Evolutionary conservation across 2,329 filamentous ascomycete genomes (phyloP).

Genomic region (Chrysoporthe austroafricana): DNA sequence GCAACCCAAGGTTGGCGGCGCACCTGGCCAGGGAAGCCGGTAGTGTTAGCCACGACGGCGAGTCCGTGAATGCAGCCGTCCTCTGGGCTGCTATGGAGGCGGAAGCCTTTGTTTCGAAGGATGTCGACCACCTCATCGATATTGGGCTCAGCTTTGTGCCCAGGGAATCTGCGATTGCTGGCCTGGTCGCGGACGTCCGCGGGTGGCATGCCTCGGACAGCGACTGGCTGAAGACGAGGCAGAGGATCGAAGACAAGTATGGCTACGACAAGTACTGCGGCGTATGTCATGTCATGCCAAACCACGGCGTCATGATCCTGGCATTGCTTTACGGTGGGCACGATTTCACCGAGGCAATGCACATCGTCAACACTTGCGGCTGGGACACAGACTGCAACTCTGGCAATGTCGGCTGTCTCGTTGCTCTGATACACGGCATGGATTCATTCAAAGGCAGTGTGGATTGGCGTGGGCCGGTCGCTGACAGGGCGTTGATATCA

Average conservation of each 20-base stretch:
- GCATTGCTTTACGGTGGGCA: conserved; percentile 37
- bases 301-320: conserved; percentile 42
- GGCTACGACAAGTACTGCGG: conserved; percentile 40
- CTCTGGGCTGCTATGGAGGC: conserved; percentile 46
- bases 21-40: conserved; percentile 39
- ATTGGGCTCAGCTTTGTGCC: conserved; percentile 37
- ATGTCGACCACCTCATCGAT: conserved; percentile 40
- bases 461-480: conserved; percentile 42
- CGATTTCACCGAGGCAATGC: conserved; percentile 40
- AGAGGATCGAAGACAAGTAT: conserved; percentile 40
- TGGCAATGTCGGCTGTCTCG: conserved; percentile 42
- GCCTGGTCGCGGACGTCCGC: conserved; percentile 37
- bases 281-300: conserved; percentile 41
- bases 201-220: conserved; percentile 35
- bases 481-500: conserved; percentile 41
- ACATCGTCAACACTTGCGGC: conserved; percentile 42
- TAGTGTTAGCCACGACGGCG: conserved; percentile 44
- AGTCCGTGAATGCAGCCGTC: conserved; percentile 41
- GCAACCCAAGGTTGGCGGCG: conserved; percentile 38
- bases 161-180: conserved; percentile 35
- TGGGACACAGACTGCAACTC: conserved; percentile 47
- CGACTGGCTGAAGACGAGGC: conserved; percentile 40
- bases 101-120: conserved; percentile 40
- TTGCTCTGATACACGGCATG: conserved; percentile 42
- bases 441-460: conserved; percentile 33